Evolutionary conservation across 208 protist genomes (phyloP).

Genomic region (Tetramitus jugosus): DNA sequence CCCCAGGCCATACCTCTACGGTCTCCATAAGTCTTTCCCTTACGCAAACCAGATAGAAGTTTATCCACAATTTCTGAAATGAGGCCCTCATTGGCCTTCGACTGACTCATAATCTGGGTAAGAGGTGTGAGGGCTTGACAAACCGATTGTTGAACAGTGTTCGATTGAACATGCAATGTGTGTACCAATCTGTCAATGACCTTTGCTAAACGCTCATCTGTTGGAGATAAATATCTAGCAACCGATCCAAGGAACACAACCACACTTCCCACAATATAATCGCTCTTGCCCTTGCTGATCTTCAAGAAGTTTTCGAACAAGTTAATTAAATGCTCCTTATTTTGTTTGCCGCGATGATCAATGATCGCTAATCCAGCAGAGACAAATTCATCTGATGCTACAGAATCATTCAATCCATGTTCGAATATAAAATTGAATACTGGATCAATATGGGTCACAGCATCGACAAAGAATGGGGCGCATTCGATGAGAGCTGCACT

Average conservation of each 20-base stretch:
- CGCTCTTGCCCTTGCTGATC: background rate
- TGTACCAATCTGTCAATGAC: conserved; percentile 6
- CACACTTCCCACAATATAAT: background rate
- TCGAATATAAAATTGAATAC: background rate
- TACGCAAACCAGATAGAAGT: background rate
- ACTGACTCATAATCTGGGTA: background rate
- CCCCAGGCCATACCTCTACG: background rate
- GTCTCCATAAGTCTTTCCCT: background rate
- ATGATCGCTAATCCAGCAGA: background rate
- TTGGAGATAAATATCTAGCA: background rate
- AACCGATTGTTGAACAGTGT: background rate
- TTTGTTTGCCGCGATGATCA: background rate
- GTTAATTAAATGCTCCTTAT: background rate
- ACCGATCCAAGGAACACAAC: conserved; percentile 12
- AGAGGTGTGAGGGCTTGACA: background rate
- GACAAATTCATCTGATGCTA: conserved; percentile 6
- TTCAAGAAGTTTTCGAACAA: background rate
- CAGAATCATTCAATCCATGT: background rate
- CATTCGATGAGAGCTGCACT: background rate
- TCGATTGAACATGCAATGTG: background rate
- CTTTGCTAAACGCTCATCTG: background rate
- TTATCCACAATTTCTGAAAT: background rate
- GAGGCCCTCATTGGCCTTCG: background rate
- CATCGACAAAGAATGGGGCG: background rate
- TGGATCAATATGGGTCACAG: background rate